Base-by-base conservation (phyloP, 2,329 filamentous ascomycete genomes). In the Epichloe scottii region DNA sequence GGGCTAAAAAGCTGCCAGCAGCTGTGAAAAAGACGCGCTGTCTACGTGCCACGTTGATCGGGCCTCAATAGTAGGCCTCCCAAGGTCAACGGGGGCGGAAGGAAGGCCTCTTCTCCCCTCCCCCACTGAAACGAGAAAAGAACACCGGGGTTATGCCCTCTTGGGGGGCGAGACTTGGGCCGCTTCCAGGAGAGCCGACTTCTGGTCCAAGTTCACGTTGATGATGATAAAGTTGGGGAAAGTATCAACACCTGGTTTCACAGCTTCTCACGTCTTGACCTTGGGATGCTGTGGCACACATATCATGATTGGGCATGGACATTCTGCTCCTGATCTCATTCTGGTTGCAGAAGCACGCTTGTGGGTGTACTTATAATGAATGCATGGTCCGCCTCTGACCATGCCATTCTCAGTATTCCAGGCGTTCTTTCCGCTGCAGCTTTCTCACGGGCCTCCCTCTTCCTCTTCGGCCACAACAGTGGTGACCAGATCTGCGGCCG, bases 401-500 rank as follows among this genome's bases (percentile, higher is more conserved):
- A 46, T 53, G 30, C 41, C 47, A 30, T 50, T 53, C n/a, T 42
- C 45, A 39, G 39, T 42, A 43, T 48, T 48, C 30, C 45, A 48
- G 30, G 49, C 19, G n/a, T 51, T 44, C 40, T 48, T 39, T 48
- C 26, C 45, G n/a, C 45, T 30, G 50, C 38, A 48, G 45, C 40
- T 39, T 40, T 45, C 40, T 35, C 21, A 38, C 39, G 35, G 50
- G 50, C 45, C 38, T 30, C n/a, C n/a, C 26, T 43, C 33, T 44
- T n/a, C n/a, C 35, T 51, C 34, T 48, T 42, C 26, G 46, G 45
- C 43, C 48, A 41, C 54, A 59, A 56, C 56, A 59, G 56, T 57
- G 63, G 65, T 60, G 63, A 56, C 63, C 63, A 59, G 63, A 65
- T 64, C 61, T 68, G 68, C 68, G 66, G 66, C 66, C 67, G 59